Evolutionary conservation across 2,329 filamentous ascomycete species (phyloP).

Genomic region (Leptosphaerulina australis): DNA sequence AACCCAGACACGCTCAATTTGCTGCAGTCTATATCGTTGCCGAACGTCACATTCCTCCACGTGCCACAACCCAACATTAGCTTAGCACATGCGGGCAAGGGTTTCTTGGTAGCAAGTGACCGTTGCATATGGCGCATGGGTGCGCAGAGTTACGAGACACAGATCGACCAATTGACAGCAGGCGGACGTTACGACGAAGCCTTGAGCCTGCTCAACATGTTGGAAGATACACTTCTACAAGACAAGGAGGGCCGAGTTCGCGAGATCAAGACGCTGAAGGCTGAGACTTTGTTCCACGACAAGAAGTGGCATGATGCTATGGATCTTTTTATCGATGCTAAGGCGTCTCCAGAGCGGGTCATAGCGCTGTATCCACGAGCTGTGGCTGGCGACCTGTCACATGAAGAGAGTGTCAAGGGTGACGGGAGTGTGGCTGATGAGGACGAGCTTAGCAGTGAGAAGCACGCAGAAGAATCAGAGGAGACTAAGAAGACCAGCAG

Average conservation of each 20-base stretch:
- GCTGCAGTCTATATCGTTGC: conserved; percentile 81
- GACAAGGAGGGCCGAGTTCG: conserved; percentile 82
- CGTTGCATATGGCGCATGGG: conserved; percentile 95
- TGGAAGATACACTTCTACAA: conserved; percentile 87
- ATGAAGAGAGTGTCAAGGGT: conserved; percentile 59
- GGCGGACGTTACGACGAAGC: conserved; percentile 84
- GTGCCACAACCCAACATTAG: conserved; percentile 92
- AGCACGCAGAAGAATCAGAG: conserved; percentile 25
- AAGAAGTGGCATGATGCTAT: conserved; percentile 84
- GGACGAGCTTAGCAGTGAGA: conserved; percentile 35
- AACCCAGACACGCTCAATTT: conserved; percentile 92
- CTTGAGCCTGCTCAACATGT: conserved; percentile 83
- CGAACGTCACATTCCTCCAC: conserved; percentile 82
- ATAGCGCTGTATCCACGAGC: conserved; percentile 80
- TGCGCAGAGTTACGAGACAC: conserved; percentile 86
- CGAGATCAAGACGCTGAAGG: conserved; percentile 90
- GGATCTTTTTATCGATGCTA: conserved; percentile 88
- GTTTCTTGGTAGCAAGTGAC: conserved; percentile 91
- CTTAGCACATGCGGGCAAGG: conserved; percentile 93
- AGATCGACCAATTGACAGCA: conserved; percentile 80
- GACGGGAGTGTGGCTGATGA: conserved; percentile 47
- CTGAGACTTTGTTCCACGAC: conserved; percentile 79
- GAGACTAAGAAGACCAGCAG: conserved; percentile 30
- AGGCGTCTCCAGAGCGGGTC: conserved; percentile 87
- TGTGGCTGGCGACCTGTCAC: conserved; percentile 82